Evolutionary conservation across 495 filamentous ascomycete species (phyloP).

Genomic region (Penicillium pulvis): DNA sequence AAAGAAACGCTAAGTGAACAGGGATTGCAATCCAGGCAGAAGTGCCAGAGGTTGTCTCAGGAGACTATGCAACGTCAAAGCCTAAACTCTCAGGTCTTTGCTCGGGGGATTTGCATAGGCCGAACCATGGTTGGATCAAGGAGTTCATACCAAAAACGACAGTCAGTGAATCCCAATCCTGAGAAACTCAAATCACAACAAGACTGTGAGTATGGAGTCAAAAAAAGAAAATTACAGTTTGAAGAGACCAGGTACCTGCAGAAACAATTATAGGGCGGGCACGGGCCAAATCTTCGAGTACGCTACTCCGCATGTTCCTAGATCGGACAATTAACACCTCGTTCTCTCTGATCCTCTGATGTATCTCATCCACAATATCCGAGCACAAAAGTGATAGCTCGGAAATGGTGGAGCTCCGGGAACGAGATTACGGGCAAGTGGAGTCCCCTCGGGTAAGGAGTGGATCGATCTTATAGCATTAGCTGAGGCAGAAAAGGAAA

Average conservation of each 20-base stretch:
- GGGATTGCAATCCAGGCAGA: background rate
- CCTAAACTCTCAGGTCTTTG: conserved; percentile 1
- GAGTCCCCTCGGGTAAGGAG: conserved; percentile 1
- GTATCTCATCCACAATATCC: background rate
- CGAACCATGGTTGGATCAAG: conserved; percentile 22
- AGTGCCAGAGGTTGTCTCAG: conserved; percentile 10
- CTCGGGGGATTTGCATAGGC: conserved; percentile 14
- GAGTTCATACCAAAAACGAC: conserved; percentile 16
- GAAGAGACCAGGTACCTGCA: conserved; percentile 24
- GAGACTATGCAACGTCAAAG: conserved; percentile 20
- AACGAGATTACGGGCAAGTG: conserved; percentile 4
- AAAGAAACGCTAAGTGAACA: background rate
- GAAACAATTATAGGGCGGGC: conserved; percentile 2
- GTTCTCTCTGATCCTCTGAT: conserved; percentile 22
- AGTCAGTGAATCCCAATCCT: background rate
- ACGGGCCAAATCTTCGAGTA: background rate
- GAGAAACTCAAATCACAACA: conserved; percentile 18
- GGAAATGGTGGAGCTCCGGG: conserved; percentile 7
- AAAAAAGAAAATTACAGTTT: conserved; percentile 10
- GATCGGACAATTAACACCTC: conserved; percentile 27
- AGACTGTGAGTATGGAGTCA: background rate
- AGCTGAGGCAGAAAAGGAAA: background rate
- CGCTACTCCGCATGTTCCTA: background rate
- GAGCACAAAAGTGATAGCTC: conserved; percentile 8
- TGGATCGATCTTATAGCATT: conserved; percentile 1